Percentiles rank a stretch among this genome's conserved stretches.
Conservation (phyloP, 2,329 filamentous ascomycete genomes). For the Sarocladiaceae sp. region DNA sequence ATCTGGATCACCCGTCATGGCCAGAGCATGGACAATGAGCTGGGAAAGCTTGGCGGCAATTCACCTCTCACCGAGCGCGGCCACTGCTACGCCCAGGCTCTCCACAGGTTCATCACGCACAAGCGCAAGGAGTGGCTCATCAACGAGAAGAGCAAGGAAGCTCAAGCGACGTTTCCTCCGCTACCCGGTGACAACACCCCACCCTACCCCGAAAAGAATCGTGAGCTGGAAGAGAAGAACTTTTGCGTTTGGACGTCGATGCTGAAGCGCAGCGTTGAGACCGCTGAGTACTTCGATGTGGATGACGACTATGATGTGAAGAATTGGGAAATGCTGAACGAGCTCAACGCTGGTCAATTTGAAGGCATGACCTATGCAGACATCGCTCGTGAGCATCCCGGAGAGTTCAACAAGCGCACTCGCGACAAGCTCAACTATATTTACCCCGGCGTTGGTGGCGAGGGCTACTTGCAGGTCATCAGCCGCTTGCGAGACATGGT, state of each 20-base stretch:
- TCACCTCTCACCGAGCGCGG: constrained; percentile 78
- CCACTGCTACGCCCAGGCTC: constrained; percentile 67
- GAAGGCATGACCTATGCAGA: constrained; percentile 94
- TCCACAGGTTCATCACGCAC: constrained; percentile 77
- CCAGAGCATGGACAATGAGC: constrained; percentile 80
- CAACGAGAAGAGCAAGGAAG: constrained; percentile 71
- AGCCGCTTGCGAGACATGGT: constrained; percentile 93
- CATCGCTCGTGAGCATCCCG: constrained; percentile 70
- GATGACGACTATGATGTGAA: constrained; percentile 96
- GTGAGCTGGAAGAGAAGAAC: constrained; percentile 69
- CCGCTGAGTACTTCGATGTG: constrained; percentile 77
- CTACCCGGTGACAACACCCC: constrained; percentile 86
- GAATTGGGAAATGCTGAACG: constrained; percentile 96
- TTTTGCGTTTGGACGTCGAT: constrained; percentile 99
- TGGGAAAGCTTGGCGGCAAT: constrained; percentile 86
- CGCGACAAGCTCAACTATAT: constrained; percentile 91
- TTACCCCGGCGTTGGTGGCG: constrained; percentile 90
- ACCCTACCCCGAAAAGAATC: constrained; percentile 79
- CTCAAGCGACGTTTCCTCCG: constrained; percentile 79
- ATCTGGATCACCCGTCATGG: constrained; percentile 98
- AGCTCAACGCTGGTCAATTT: constrained; percentile 87
- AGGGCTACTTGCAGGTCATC: constrained; percentile 95
- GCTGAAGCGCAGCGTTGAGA: constrained; percentile 84
- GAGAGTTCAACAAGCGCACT: constrained; percentile 75
- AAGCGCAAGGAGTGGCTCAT: constrained; percentile 78